Conservation (phyloP, 2,329 filamentous ascomycete genomes). For the Clonostachys rhizophaga region DNA sequence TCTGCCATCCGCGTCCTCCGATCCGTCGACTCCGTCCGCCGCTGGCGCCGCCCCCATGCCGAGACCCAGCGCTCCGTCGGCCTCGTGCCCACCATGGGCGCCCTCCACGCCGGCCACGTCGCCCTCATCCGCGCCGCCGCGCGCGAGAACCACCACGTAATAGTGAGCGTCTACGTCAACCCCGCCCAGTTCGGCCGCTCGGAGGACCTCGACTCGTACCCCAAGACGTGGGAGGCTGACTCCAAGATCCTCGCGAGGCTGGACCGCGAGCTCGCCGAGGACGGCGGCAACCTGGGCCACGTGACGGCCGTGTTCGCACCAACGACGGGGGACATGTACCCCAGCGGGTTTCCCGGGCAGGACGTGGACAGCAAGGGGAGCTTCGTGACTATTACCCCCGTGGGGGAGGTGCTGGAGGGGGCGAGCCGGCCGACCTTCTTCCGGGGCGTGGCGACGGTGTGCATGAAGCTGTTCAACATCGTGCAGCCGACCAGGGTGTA, state of each 20-base stretch:
- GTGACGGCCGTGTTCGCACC: slow-evolving; percentile 86
- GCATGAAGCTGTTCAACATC: slow-evolving; percentile 66
- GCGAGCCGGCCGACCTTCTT: slow-evolving; percentile 89
- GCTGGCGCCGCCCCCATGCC: slow-evolving; percentile 63
- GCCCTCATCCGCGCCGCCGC: slow-evolving; percentile 82
- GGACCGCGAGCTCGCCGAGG: slow-evolving; percentile 66
- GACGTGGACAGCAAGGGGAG: slow-evolving; percentile 73
- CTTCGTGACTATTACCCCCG: slow-evolving; percentile 86
- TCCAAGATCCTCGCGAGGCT: slow-evolving; percentile 60
- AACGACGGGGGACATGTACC: slow-evolving; percentile 81
- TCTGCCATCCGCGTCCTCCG: slow-evolving; percentile 69
- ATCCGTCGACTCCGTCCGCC: slow-evolving; percentile 65
- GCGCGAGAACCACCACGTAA: slow-evolving; percentile 76
- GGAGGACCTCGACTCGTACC: slow-evolving; percentile 87
- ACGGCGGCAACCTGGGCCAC: slow-evolving; percentile 56
- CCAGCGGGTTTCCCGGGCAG: slow-evolving; percentile 68
- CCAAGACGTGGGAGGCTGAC: slow-evolving; percentile 83
- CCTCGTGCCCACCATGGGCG: slow-evolving; percentile 96
- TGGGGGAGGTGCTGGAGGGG: slow-evolving; percentile 79
- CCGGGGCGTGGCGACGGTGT: slow-evolving; percentile 90
- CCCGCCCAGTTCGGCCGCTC: slow-evolving; percentile 90
- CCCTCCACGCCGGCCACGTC: slow-evolving; percentile 87
- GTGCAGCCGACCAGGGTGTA: slow-evolving; percentile 66
- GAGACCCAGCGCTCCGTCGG: slow-evolving; percentile 69
- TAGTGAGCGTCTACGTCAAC: slow-evolving; percentile 93